These are phyloP conservation scores for Epichloe sp. DNA, from an alignment of 2,329 filamentous ascomycete genomes.

Conservation along the genomic window DNA sequence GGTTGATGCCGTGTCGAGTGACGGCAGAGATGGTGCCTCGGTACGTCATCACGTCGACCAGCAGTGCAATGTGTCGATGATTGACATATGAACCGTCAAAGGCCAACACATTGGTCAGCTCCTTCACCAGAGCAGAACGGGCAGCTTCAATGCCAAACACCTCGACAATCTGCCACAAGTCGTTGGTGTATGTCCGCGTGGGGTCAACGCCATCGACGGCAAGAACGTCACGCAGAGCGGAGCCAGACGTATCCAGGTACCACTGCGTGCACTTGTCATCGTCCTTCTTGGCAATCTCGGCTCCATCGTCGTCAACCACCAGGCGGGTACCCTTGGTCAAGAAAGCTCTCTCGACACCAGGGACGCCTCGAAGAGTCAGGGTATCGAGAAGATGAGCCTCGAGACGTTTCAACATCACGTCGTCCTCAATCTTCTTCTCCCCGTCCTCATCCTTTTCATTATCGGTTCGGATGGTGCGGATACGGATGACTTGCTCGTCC, in stretches of 20 bases:
- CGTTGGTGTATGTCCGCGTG: slow-evolving; percentile 80
- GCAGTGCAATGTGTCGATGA: slow-evolving; percentile 86
- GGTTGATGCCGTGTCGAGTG: slow-evolving; percentile 96
- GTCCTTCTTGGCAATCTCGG: slow-evolving; percentile 59
- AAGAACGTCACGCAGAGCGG: slow-evolving; percentile 71
- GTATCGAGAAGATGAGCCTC: slow-evolving; percentile 86
- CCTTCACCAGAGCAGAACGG: slow-evolving; percentile 71
- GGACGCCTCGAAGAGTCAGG: slow-evolving; percentile 79
- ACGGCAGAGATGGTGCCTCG: slow-evolving; percentile 89
- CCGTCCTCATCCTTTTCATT: slow-evolving; percentile 61
- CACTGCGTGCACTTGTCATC: slow-evolving; percentile 74
- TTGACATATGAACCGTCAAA: slow-evolving; percentile 99
- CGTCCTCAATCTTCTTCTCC: slow-evolving; percentile 57
- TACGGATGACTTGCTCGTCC: slow-evolving; percentile 85
- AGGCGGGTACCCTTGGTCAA: slow-evolving; percentile 69
- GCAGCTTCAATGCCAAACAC: slow-evolving; percentile 96
- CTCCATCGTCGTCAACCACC: slow-evolving; percentile 54
- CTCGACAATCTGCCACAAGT: slow-evolving; percentile 86
- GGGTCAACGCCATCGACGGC: slow-evolving; percentile 80
- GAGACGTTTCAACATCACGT: slow-evolving; percentile 83
- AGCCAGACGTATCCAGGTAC: slow-evolving; percentile 92
- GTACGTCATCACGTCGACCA: slow-evolving; percentile 97
- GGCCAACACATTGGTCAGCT: slow-evolving; percentile 83
- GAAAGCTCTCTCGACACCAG: slow-evolving; percentile 82
- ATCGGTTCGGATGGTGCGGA: slow-evolving; percentile 61